Evolutionary conservation across 257 asterid genomes (phyloP), one percentile per base, ranked within the genome.

Genomic region (Scutellaria barbata): DNA sequence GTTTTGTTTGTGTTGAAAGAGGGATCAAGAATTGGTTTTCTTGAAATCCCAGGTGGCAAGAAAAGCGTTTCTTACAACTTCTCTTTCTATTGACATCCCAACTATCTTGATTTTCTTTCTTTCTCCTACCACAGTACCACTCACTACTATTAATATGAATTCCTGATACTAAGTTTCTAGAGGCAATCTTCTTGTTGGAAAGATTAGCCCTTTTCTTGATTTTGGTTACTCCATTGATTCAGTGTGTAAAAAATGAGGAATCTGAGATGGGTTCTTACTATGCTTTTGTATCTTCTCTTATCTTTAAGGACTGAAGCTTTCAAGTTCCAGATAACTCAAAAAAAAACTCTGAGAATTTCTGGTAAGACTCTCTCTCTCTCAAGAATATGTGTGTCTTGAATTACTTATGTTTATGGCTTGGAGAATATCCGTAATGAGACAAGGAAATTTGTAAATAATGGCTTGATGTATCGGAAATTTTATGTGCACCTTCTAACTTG

Each of bases 1-100:
- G 16, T 18, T 42, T 42, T 63, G 3, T 6, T 8, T 40, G 40
- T 7, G 18, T 43, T 40, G 10, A 63, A 10, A 39, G 48, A 39
- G 14, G 1, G 13, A 43, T 43, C 20, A 18, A 43, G 69, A 43
- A 41, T 46, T 50, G 59, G 7, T n/a, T 50, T 66, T 66, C 7
- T 14, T 69, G 52, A 83, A 77, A 70, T 50, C 68, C 66, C 75
- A 65, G 46, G 79, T 83, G 80, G 81, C 84, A 76, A 88, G 82
- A 74, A 45, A 82, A 57, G 80, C 64, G 71, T 25, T 63, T 71
- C 68, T 64, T 59, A 50, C 94, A 87, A 74, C 89, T 79, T 75
- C 81, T 77, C 53, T 71, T 66, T 60, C 74, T 70, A 65, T 53
- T 77, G 91, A 86, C 91, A 79, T 79, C 69, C 77, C 83, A 88